Evolutionary conservation across 179 eudicot species (phyloP).

Genomic region (Silene noctiflora): DNA sequence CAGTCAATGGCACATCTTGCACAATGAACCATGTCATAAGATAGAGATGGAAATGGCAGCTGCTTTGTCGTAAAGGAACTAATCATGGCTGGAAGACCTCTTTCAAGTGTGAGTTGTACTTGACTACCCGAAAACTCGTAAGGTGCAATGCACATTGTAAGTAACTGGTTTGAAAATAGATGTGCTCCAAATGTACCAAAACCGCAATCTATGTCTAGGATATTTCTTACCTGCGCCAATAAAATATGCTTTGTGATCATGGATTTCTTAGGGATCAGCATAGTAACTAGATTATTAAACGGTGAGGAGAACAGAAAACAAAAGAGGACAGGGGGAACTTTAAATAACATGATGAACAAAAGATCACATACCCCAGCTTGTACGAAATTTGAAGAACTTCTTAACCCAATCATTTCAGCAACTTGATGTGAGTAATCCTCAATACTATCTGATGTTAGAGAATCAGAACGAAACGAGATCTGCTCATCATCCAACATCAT

Average conservation of each 20-base stretch:
- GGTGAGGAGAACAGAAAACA: too few relatives aligned
- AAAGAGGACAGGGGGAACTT: too few relatives aligned
- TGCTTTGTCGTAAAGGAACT: slow-evolving; percentile 69
- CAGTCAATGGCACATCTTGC: slow-evolving; percentile 83
- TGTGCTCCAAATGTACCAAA: slow-evolving; percentile 98
- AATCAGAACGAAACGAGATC: slow-evolving; percentile 82
- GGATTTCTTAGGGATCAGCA: background rate
- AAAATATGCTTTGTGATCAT: slow-evolving; percentile 6
- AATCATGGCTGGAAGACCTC: slow-evolving; percentile 98
- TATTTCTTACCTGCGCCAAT: slow-evolving; percentile 69
- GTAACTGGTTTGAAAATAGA: slow-evolving; percentile 68
- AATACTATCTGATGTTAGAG: slow-evolving; percentile 73
- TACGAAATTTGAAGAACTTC: slow-evolving; percentile 75
- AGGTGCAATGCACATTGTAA: slow-evolving; percentile 92
- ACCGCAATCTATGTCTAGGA: slow-evolving; percentile 95
- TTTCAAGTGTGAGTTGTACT: slow-evolving; percentile 93
- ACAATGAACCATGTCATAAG: slow-evolving; percentile 97
- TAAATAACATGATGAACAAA: background rate
- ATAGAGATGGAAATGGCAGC: slow-evolving; percentile 86
- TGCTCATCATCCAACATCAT: slow-evolving; percentile 98
- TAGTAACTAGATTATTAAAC: background rate
- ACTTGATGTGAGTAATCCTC: slow-evolving; percentile 98
- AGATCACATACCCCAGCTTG: slow-evolving; percentile 71
- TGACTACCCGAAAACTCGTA: slow-evolving; percentile 98
- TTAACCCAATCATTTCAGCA: slow-evolving; percentile 91